Evolutionary conservation across 352 stramenopile genomes (phyloP), one percentile per base, ranked within the genome.

Genomic region (Aphanomyces astaci): DNA sequence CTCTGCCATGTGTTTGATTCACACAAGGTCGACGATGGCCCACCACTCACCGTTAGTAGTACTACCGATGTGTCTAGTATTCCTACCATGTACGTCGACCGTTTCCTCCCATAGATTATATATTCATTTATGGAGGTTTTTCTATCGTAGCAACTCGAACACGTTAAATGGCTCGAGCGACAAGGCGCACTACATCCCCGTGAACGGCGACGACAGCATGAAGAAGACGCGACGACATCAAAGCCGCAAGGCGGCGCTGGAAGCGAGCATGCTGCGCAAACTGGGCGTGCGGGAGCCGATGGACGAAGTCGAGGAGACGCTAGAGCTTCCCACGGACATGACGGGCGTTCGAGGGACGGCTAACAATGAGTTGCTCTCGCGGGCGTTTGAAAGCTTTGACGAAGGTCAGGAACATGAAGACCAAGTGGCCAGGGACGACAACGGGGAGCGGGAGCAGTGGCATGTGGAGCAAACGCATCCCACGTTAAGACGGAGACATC

Each of bases 371-470:
- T 7, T 43, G 36, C 36, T 43, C 7, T 7, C 36, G 7, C 36
- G 36, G 7, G 36, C 36, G 15, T 43, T 43, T 43, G 51, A 67
- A 46, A 15, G 30, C 7, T 32, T 60, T 5, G 52, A 67, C 5
- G 66, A 65, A n/a, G 28, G 4, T n/a, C 5, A 46, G 1, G 45
- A 7, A 15, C 22, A 57, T 22, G 45, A 46, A 24, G 53, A 28
- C 46, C 25, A 25, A 10, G 15, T 39, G 11, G 24, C 22, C 15
- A 39, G n/a, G 13, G 66, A 68, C 28, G 74, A 91, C 11, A 64
- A 87, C 36, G 82, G n/a, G n/a, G n/a, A n/a, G n/a, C n/a, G n/a
- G n/a, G n/a, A 84, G 9, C 81, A 88, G 66, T 91, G 43, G 40
- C 32, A 45, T 7, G 19, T 19, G 28, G 43, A 68, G 5, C 17